A percentile compares a stretch with the other conserved stretches of the same genome.
These are phyloP conservation scores for Dalbergia cochinchinensis DNA, from an alignment of 306 rosid species.

Conservation along the genomic window DNA sequence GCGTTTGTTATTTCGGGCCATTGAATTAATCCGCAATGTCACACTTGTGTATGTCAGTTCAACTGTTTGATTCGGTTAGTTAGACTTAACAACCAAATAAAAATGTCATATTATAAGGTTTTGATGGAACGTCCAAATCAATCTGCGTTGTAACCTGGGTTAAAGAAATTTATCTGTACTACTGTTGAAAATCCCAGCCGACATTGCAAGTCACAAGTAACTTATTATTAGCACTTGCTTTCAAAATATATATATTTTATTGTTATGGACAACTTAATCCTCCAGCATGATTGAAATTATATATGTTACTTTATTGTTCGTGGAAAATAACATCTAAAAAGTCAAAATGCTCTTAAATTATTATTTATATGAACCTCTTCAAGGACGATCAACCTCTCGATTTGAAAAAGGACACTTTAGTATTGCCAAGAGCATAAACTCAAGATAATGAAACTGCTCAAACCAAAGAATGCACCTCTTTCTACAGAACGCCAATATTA, in stretches of 20 bases:
- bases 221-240: not conserved
- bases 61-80: not conserved
- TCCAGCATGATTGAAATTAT: not conserved
- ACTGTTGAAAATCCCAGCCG: not conserved
- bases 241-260: not conserved
- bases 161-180: not conserved
- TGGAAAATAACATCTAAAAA: not conserved
- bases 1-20: not conserved
- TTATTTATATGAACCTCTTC: not conserved
- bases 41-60: not conserved
- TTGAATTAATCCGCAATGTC: not conserved
- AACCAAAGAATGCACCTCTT: not conserved
- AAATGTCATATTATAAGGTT: not conserved
- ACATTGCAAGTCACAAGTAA: not conserved
- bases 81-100: not conserved
- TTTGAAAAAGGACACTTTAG: not conserved
- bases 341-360: not conserved
- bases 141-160: not conserved
- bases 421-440: not conserved
- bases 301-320: not conserved
- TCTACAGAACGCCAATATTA: not conserved
- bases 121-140: conserved; percentile 36
- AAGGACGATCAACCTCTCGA: not conserved
- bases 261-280: not conserved
- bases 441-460: not conserved